Conservation (phyloP, 305 asterid genomes). For the Rubia tinctorum region DNA sequence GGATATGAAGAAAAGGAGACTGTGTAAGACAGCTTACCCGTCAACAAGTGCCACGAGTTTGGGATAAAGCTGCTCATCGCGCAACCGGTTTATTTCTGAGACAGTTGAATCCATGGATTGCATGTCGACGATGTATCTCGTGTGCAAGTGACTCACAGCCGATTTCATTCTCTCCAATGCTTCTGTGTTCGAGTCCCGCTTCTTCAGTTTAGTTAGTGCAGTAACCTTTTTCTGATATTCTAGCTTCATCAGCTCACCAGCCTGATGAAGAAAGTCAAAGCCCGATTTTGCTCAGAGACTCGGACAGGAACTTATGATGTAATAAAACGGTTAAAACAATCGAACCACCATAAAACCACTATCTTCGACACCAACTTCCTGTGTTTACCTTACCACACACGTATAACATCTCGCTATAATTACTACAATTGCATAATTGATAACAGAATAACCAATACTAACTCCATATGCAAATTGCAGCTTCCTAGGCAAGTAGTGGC, state of each 20-base stretch:
- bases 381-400: not conserved
- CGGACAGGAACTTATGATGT: not conserved
- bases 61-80: constrained; percentile 91
- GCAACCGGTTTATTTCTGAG: constrained; percentile 86
- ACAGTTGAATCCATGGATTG: constrained; percentile 99
- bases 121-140: constrained; percentile 98
- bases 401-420: not conserved
- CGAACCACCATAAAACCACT: not conserved
- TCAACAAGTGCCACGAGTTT: constrained; percentile 82
- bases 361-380: not conserved
- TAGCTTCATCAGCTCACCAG: constrained; percentile 96
- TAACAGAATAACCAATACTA: not conserved
- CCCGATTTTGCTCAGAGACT: not conserved
- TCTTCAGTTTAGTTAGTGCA: constrained; percentile 82
- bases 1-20: not conserved
- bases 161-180: constrained; percentile 92
- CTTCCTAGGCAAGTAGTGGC: not conserved
- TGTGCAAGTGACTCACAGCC: constrained; percentile 95
- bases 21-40: constrained; percentile 48
- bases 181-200: constrained; percentile 73
- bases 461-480: not conserved
- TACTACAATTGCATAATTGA: too few relatives aligned
- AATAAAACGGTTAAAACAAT: not conserved
- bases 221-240: constrained; percentile 89
- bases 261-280: constrained; percentile 45